phyloP scores from a whole-genome alignment of 495 filamentous ascomycete genomes.

The Glutinoglossum americanum region DNA sequence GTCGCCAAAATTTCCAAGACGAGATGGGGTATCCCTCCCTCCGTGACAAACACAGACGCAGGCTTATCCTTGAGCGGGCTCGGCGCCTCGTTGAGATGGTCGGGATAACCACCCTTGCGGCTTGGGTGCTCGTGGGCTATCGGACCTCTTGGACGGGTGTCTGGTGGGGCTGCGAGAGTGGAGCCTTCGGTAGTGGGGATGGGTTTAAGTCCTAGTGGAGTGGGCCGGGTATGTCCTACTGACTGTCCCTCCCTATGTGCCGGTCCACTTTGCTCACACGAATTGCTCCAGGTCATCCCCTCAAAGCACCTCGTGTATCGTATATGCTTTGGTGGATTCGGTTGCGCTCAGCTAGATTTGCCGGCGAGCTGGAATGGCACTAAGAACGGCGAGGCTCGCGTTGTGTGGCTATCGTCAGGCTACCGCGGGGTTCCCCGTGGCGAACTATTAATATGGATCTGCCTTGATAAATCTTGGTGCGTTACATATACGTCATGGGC shows the following conservation, averaged over 20 bases:
- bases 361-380: slow-evolving; percentile 32
- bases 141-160: background rate
- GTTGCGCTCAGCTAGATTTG: slow-evolving; percentile 33
- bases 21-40: background rate
- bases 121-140: background rate
- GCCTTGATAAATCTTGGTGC: slow-evolving; percentile 26
- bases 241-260: background rate
- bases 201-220: background rate
- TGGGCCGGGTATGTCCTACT: background rate
- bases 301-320: background rate
- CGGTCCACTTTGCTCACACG: background rate
- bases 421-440: slow-evolving; percentile 24
- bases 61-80: background rate
- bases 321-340: slow-evolving; percentile 15
- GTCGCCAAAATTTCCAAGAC: background rate
- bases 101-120: background rate
- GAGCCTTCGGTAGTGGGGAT: background rate
- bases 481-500: background rate
- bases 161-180: background rate
- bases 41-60: background rate
- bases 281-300: background rate
- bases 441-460: slow-evolving; percentile 23
- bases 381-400: slow-evolving; percentile 19
- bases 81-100: background rate
- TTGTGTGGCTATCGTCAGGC: slow-evolving; percentile 29